A percentile compares a stretch with the other conserved stretches of the same genome.
Evolutionary conservation across 148 eudicot species (phyloP).

Genomic region (Silene latifolia): DNA sequence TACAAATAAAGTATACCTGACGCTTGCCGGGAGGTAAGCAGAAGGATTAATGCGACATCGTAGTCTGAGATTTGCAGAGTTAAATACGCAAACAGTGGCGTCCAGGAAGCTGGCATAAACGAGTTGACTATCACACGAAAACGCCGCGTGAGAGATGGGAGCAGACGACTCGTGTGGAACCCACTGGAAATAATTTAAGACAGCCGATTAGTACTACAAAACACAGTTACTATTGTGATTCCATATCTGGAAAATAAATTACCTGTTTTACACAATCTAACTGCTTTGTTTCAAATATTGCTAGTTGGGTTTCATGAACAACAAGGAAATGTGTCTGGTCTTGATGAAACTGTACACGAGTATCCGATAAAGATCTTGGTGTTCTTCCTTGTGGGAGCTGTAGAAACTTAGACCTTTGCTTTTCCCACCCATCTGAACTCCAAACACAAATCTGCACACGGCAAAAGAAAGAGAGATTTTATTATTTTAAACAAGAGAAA

Average conservation of each 20-base stretch:
- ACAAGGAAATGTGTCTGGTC: constrained; percentile 83
- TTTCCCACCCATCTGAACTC: constrained; percentile 86
- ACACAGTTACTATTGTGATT: not conserved
- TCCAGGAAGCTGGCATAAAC: constrained; percentile 81
- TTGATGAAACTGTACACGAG: constrained; percentile 80
- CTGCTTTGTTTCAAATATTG: constrained; percentile 77
- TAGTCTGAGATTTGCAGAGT: constrained; percentile 62
- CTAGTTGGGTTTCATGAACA: constrained; percentile 89
- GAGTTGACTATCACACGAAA: constrained; percentile 85
- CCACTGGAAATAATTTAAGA: constrained; percentile 50
- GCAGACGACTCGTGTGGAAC: constrained; percentile 64
- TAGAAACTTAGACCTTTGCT: constrained; percentile 52
- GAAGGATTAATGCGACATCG: constrained; percentile 78
- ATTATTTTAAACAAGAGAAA: not conserved
- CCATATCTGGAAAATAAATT: not conserved
- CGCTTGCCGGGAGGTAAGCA: constrained; percentile 59
- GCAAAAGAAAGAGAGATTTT: not conserved
- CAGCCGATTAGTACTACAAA: constrained; percentile 28
- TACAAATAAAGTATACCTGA: constrained; percentile 37
- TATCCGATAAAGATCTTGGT: constrained; percentile 63
- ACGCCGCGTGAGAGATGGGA: constrained; percentile 79
- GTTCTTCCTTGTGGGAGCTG: constrained; percentile 72
- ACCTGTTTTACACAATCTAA: constrained; percentile 81
- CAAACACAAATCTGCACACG: constrained; percentile 66
- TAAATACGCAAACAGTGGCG: constrained; percentile 72